Evolutionary conservation across 2,329 filamentous ascomycete species (phyloP).

Genomic region (Penicillium concentricum): DNA sequence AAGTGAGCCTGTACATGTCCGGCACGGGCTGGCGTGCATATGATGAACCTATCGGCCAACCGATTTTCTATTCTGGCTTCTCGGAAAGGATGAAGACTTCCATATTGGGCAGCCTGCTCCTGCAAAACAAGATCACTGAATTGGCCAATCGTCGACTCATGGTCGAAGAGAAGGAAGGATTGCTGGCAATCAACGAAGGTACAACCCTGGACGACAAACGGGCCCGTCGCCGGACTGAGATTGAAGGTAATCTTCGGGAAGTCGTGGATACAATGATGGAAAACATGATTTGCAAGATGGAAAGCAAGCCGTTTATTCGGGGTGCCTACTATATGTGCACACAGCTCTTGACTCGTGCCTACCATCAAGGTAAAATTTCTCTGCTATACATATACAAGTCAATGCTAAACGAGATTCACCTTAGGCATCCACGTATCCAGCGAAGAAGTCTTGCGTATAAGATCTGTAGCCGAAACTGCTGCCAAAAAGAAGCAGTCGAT

Average conservation of each 20-base stretch:
- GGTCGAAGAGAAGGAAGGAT: slow-evolving; percentile 74
- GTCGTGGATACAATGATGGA: slow-evolving; percentile 85
- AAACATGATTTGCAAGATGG: slow-evolving; percentile 98
- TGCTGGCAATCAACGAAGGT: slow-evolving; percentile 50
- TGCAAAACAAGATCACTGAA: slow-evolving; percentile 72
- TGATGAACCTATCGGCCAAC: slow-evolving; percentile 84
- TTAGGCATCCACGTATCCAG: slow-evolving; percentile 84
- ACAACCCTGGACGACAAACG: slow-evolving; percentile 29
- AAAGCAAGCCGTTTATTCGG: slow-evolving; percentile 88
- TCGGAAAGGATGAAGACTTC: slow-evolving; percentile 81
- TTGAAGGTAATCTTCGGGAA: slow-evolving; percentile 72
- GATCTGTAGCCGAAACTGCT: slow-evolving; percentile 78
- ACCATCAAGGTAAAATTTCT: slow-evolving; percentile 71
- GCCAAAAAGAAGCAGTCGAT: slow-evolving; percentile 89
- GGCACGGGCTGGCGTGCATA: slow-evolving; percentile 95
- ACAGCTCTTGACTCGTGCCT: slow-evolving; percentile 85
- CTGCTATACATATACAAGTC: neutral
- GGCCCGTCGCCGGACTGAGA: slow-evolving; percentile 50
- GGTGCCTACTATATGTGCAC: slow-evolving; percentile 87
- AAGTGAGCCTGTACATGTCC: slow-evolving; percentile 89
- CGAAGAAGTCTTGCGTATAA: slow-evolving; percentile 81
- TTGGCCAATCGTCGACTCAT: slow-evolving; percentile 72
- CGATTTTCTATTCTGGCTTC: slow-evolving; percentile 90
- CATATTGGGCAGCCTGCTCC: slow-evolving; percentile 72
- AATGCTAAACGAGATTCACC: neutral